These are phyloP conservation scores for Nitzschia sp. DNA, from an alignment of 108 stramenopile species.

Conservation along the genomic window DNA sequence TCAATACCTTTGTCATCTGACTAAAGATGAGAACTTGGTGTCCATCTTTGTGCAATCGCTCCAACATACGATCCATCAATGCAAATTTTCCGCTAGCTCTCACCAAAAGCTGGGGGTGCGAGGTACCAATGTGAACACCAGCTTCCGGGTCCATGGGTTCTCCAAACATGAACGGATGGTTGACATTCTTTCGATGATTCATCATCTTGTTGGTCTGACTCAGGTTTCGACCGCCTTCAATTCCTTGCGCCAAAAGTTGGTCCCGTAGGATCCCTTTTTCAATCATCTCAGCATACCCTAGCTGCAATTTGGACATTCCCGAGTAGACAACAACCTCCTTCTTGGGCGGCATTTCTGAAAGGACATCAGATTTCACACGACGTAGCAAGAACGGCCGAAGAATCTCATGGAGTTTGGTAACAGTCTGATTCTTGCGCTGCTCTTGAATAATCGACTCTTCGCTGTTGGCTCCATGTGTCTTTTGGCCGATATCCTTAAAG, in stretches of 20 bases:
- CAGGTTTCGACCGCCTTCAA: conserved; percentile 66
- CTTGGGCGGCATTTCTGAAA: conserved; percentile 92
- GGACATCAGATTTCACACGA: conserved; percentile 91
- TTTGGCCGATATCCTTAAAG: conserved; percentile 96
- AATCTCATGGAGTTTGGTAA: conserved; percentile 96
- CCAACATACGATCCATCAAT: conserved; percentile 95
- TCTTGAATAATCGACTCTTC: conserved; percentile 89
- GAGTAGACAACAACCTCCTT: conserved; percentile 96
- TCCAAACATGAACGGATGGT: conserved; percentile 97
- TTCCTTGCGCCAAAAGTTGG: conserved; percentile 69
- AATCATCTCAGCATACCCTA: conserved; percentile 80
- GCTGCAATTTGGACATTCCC: conserved; percentile 91
- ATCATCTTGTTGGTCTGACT: conserved; percentile 94
- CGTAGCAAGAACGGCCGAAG: conserved; percentile 95
- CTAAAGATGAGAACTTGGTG: conserved; percentile 99
- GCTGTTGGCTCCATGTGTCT: conserved; percentile 74
- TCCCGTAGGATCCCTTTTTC: conserved; percentile 81
- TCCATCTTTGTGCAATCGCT: conserved; percentile 85
- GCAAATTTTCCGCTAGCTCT: conserved; percentile 97
- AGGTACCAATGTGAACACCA: conserved; percentile 80
- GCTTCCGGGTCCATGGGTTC: conserved; percentile 87
- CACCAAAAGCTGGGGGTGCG: conserved; percentile 87
- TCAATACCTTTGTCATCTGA: conserved; percentile 95
- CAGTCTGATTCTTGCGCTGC: conserved; percentile 88
- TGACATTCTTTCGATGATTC: conserved; percentile 95